Evolutionary conservation across 1,284 basidiomycete genomes (phyloP).

Genomic region (Rhizopogon hawkerae): DNA sequence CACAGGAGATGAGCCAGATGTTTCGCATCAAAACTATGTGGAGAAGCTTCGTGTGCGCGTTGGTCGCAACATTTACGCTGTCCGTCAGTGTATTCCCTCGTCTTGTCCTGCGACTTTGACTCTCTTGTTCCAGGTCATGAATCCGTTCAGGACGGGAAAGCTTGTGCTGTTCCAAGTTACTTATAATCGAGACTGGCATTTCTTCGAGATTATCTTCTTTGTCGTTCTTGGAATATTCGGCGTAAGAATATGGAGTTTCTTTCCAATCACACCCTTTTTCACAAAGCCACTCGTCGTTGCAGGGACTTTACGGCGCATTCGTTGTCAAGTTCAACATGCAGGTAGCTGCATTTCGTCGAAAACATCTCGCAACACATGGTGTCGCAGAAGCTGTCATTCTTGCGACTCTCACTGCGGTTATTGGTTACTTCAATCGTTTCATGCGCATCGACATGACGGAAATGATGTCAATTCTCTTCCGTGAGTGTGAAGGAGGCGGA

Average conservation of each 20-base stretch:
- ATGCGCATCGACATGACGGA: constrained; percentile 98
- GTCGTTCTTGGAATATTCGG: constrained; percentile 94
- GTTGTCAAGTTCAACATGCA: constrained; percentile 97
- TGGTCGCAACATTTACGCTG: constrained; percentile 93
- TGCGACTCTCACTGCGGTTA: constrained; percentile 81
- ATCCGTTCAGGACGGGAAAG: constrained; percentile 97
- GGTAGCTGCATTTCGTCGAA: constrained; percentile 88
- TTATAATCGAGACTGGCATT: constrained; percentile 98
- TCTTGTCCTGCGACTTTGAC: constrained; percentile 11
- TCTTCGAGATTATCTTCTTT: constrained; percentile 98
- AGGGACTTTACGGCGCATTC: constrained; percentile 97
- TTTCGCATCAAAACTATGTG: constrained; percentile 99
- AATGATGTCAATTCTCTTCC: constrained; percentile 91
- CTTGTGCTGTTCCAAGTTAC: constrained; percentile 97
- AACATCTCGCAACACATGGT: constrained; percentile 76
- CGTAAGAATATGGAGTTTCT: constrained; percentile 36
- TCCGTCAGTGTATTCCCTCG: constrained; percentile 52
- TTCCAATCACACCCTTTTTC: constrained; percentile 5
- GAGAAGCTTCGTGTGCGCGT: constrained; percentile 93
- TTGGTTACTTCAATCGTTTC: constrained; percentile 94
- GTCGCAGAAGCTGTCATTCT: constrained; percentile 86
- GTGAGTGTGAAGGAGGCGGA: constrained; percentile 92
- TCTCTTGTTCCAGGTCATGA: constrained; percentile 67
- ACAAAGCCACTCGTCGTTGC: constrained; percentile 5
- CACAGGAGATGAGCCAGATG: constrained; percentile 95